Evolutionary conservation across 495 filamentous ascomycete species (phyloP).

Genomic region (Penicillium tannophilum): DNA sequence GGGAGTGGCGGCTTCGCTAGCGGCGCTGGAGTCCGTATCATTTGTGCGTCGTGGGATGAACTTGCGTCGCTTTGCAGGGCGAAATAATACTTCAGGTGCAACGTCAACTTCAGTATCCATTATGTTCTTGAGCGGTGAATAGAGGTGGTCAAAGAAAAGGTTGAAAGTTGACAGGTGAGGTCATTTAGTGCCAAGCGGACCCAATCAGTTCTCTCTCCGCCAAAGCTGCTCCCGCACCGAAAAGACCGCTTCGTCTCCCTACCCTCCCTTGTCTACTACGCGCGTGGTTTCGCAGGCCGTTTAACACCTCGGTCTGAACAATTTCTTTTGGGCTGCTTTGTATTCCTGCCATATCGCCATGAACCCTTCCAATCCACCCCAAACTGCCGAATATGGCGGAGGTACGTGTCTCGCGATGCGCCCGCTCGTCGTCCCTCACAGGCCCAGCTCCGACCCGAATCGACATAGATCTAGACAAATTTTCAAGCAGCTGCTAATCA

Average conservation of each 20-base stretch:
- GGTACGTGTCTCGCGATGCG: constrained; percentile 54
- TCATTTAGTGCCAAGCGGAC: constrained; percentile 24
- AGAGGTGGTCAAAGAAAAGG: constrained; percentile 1
- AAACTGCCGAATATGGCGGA: constrained; percentile 79
- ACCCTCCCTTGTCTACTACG: constrained; percentile 14
- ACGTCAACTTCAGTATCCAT: constrained; percentile 37
- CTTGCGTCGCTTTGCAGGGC: constrained; percentile 73
- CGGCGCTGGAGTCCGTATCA: constrained; percentile 19
- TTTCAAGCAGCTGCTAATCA: background rate
- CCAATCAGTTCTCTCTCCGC: constrained; percentile 21
- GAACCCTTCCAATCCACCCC: constrained; percentile 55
- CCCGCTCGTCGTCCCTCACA: constrained; percentile 8
- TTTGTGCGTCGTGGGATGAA: constrained; percentile 63
- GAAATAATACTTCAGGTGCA: constrained; percentile 52
- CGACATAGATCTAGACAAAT: background rate
- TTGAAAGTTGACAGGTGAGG: constrained; percentile 18
- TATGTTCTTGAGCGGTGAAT: background rate
- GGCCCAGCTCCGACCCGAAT: background rate
- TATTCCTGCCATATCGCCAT: constrained; percentile 28
- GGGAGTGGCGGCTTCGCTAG: constrained; percentile 16
- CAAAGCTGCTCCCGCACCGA: constrained; percentile 32
- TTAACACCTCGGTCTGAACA: constrained; percentile 8
- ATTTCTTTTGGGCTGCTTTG: constrained; percentile 2
- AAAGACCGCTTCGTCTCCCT: constrained; percentile 25
- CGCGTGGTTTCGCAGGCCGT: constrained; percentile 17